A percentile compares a stretch with the other conserved stretches of the same genome.
These are phyloP conservation scores for Rhodotorula mucilaginosa DNA, from an alignment of 1,284 basidiomycete species.

Conservation along the genomic window DNA sequence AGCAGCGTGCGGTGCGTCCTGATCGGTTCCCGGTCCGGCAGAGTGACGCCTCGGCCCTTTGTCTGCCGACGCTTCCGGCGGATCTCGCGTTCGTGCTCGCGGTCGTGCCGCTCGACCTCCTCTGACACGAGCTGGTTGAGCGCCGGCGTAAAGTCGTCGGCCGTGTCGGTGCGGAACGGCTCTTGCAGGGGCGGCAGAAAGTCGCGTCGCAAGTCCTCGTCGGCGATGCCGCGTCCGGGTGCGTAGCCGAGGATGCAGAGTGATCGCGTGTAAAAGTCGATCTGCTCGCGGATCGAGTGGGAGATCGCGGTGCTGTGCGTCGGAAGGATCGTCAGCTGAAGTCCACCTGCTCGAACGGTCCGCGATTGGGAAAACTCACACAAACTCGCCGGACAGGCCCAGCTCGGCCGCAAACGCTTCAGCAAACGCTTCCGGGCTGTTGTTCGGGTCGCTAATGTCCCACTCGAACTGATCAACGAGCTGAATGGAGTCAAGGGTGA, in stretches of 20 bases:
- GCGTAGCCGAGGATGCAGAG: conserved; percentile 87
- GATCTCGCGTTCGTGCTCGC: conserved; percentile 81
- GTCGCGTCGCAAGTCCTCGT: conserved; percentile 86
- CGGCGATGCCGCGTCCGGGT: conserved; percentile 73
- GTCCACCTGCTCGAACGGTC: neutral
- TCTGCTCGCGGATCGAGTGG: conserved; percentile 94
- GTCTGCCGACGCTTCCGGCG: conserved; percentile 80
- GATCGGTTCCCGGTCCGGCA: conserved; percentile 90
- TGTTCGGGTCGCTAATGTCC: conserved; percentile 78
- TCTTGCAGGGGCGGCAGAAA: conserved; percentile 78
- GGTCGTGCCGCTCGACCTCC: conserved; percentile 83
- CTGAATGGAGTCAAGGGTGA: conserved; percentile 89
- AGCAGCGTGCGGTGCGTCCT: conserved; percentile 76
- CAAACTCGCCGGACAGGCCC: conserved; percentile 88
- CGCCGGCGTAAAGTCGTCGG: conserved; percentile 70
- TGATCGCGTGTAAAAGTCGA: conserved; percentile 85
- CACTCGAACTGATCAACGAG: conserved; percentile 98
- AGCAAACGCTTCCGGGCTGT: conserved; percentile 90
- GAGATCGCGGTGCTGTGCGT: conserved; percentile 83
- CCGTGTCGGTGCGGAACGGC: conserved; percentile 57
- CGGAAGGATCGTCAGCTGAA: conserved; percentile 14
- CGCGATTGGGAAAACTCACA: conserved; percentile 56
- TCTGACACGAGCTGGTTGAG: conserved; percentile 84
- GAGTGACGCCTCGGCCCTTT: conserved; percentile 79
- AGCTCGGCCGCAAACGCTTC: conserved; percentile 82